Conservation (phyloP, 345 rosid genomes). For the Hypericum perforatum region DNA sequence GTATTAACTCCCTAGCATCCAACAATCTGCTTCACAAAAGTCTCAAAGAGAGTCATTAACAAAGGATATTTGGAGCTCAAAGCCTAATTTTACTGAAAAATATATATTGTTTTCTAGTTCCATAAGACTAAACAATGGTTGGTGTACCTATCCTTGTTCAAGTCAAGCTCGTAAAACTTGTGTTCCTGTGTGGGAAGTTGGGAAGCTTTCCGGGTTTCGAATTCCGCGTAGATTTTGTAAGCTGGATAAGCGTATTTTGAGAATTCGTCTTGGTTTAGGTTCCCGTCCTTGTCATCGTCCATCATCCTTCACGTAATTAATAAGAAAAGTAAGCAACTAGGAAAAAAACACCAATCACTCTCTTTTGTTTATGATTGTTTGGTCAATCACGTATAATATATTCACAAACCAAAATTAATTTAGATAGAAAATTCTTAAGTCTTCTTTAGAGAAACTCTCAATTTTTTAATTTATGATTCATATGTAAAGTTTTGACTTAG, state of each 20-base stretch:
- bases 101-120: not conserved
- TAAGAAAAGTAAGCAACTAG: not conserved
- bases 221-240: constrained; percentile 40
- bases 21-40: constrained; percentile 18
- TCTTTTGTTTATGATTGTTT: too few species aligned
- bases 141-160: constrained; percentile 34
- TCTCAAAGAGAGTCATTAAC: too few species aligned
- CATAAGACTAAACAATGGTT: too few species aligned
- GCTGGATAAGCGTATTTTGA: constrained; percentile 25
- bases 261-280: constrained; percentile 45
- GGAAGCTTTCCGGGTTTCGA: constrained; percentile 20
- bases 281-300: constrained; percentile 46
- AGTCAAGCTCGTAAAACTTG: constrained; percentile 46
- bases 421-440: too few species aligned
- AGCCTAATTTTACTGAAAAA: too few species aligned
- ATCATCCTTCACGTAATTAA: constrained; percentile 28
- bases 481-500: too few species aligned
- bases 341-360: not conserved
- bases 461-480: too few species aligned
- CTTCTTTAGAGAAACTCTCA: too few species aligned
- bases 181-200: constrained; percentile 30
- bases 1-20: constrained; percentile 41
- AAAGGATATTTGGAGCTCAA: too few species aligned
- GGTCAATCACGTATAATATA: too few species aligned
- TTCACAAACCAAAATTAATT: too few species aligned